phyloP scores from a whole-genome alignment of 2,329 filamentous ascomycete species.

The Leptographium procerum region DNA sequence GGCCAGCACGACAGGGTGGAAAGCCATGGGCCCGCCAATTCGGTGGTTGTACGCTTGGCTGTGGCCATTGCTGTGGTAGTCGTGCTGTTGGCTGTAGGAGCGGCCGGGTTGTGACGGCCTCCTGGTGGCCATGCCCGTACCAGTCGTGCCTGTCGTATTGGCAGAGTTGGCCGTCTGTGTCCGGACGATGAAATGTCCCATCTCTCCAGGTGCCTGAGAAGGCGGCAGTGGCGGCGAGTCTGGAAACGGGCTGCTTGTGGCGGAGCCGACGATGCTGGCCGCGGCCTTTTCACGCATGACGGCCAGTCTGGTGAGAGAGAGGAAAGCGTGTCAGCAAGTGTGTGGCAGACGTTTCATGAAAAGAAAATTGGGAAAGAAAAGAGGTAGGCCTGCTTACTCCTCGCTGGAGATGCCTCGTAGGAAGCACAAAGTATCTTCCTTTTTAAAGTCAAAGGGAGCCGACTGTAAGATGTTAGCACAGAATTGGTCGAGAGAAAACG shows the following conservation, averaged over 20 bases:
- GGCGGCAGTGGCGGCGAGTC: neutral
- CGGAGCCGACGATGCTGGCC: constrained; percentile 11
- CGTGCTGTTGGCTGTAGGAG: neutral
- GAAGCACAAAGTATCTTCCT: constrained; percentile 30
- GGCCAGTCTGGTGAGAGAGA: constrained; percentile 1
- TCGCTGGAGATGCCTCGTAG: constrained; percentile 46
- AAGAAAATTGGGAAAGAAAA: too few species aligned
- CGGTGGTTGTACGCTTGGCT: neutral
- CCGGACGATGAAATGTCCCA: neutral
- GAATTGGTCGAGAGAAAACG: constrained; percentile 27
- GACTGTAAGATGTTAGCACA: constrained; percentile 28
- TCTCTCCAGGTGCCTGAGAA: neutral
- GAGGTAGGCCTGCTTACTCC: constrained; percentile 33
- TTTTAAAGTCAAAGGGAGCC: constrained; percentile 46
- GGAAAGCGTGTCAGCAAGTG: too few species aligned
- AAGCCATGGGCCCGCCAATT: constrained; percentile 3
- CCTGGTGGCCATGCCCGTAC: neutral
- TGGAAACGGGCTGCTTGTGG: constrained; percentile 6
- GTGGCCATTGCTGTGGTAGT: neutral
- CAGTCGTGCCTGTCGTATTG: neutral
- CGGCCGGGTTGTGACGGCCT: neutral
- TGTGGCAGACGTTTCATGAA: too few species aligned
- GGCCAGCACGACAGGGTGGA: constrained; percentile 8
- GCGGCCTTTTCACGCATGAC: constrained; percentile 13
- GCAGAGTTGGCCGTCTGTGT: neutral